Percentiles rank a stretch among this genome's conserved stretches.
Evolutionary conservation across 2,329 filamentous ascomycete species (phyloP).

Genomic region (Colletotrichum musicola): DNA sequence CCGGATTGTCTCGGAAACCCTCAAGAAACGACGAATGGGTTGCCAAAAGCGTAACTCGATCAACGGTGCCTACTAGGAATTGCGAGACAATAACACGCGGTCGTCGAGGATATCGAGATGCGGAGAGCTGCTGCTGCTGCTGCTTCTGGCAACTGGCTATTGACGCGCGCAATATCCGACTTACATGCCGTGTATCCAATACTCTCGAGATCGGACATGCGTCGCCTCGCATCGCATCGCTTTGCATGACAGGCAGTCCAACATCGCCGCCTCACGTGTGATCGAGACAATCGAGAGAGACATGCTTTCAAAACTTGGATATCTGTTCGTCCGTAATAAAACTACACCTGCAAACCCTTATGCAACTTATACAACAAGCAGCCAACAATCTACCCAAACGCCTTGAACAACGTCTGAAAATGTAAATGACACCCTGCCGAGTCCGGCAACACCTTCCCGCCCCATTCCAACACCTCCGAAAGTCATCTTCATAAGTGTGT

Average conservation of each 20-base stretch:
- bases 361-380: constrained; percentile 33
- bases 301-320: constrained; percentile 24
- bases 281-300: neutral
- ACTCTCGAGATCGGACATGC: constrained; percentile 12
- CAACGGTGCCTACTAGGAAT: neutral
- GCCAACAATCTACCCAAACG: constrained; percentile 33
- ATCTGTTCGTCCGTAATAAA: constrained; percentile 36
- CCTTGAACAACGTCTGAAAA: constrained; percentile 25
- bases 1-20: constrained; percentile 25
- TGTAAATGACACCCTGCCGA: constrained; percentile 35
- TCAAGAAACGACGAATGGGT: neutral
- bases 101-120: constrained; percentile 4
- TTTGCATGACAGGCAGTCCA: neutral
- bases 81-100: neutral
- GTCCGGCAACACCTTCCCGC: constrained; percentile 33
- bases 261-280: neutral
- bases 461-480: constrained; percentile 35
- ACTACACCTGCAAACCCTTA: constrained; percentile 31
- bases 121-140: constrained; percentile 3
- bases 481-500: constrained; percentile 38
- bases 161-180: constrained; percentile 16
- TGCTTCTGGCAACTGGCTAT: constrained; percentile 17
- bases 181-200: constrained; percentile 18
- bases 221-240: neutral
- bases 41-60: neutral